Conservation (phyloP, 129 eudicot species). For the Apium graveolens region DNA sequence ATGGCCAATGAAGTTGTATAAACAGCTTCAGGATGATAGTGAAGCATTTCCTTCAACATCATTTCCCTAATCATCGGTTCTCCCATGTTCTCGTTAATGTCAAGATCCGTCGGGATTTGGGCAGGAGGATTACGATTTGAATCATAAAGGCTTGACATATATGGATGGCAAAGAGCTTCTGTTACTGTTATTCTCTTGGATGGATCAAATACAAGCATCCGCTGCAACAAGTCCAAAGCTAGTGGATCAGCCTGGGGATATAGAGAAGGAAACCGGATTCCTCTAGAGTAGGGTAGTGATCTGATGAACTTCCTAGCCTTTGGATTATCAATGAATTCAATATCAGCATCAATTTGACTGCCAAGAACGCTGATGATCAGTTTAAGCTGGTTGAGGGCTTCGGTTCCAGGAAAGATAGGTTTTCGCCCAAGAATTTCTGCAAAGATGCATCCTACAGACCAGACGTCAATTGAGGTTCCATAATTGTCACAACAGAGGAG, state of each 20-base stretch:
- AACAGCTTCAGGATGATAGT: slow-evolving; percentile 75
- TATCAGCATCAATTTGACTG: slow-evolving; percentile 50
- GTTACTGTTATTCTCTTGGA: slow-evolving; percentile 61
- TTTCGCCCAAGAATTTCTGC: slow-evolving; percentile 80
- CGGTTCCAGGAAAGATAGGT: slow-evolving; percentile 68
- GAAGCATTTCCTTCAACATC: slow-evolving; percentile 74
- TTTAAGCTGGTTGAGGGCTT: slow-evolving; percentile 59
- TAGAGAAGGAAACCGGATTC: slow-evolving; percentile 37
- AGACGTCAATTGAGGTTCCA: slow-evolving; percentile 67
- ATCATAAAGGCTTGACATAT: slow-evolving; percentile 66
- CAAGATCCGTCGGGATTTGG: slow-evolving; percentile 45
- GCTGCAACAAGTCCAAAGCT: slow-evolving; percentile 55
- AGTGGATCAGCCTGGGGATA: slow-evolving; percentile 66
- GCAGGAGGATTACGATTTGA: slow-evolving; percentile 62
- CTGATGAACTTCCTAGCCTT: slow-evolving; percentile 49
- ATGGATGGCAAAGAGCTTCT: slow-evolving; percentile 77
- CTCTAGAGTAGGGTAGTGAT: slow-evolving; percentile 41
- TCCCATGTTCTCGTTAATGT: slow-evolving; percentile 68
- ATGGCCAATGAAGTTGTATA: slow-evolving; percentile 15
- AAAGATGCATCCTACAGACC: slow-evolving; percentile 88
- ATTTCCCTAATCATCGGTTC: slow-evolving; percentile 72
- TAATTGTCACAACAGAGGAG: slow-evolving; percentile 70
- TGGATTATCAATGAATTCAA: slow-evolving; percentile 52
- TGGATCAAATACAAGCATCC: slow-evolving; percentile 77
- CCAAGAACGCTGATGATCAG: slow-evolving; percentile 65